Percentiles rank a stretch among this genome's conserved stretches.
Conservation (phyloP, 352 stramenopile species). For the Globisporangium ultimum region DNA sequence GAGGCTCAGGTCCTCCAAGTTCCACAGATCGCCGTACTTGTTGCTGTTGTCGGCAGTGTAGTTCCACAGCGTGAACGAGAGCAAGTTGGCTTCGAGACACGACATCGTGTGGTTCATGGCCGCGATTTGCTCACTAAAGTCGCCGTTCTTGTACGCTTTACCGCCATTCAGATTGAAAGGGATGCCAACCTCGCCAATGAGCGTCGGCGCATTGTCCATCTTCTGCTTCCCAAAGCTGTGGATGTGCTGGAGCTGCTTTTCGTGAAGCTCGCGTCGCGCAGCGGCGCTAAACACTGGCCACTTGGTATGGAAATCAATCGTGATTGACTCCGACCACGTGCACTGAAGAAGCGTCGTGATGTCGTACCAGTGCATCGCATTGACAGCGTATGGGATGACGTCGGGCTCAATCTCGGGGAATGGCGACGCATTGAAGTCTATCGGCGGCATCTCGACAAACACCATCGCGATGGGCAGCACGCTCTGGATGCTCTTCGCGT, state of each 20-base stretch:
- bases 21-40: slow-evolving; percentile 79
- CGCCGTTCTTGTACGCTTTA: slow-evolving; percentile 34
- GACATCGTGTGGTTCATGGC: slow-evolving; percentile 74
- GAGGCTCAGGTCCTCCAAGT: slow-evolving; percentile 83
- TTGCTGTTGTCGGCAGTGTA: slow-evolving; percentile 84
- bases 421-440: slow-evolving; percentile 60
- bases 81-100: slow-evolving; percentile 64
- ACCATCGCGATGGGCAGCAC: slow-evolving; percentile 62
- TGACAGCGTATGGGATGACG: slow-evolving; percentile 64
- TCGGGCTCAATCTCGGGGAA: slow-evolving; percentile 64
- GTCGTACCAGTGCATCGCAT: slow-evolving; percentile 91
- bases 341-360: slow-evolving; percentile 84
- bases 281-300: slow-evolving; percentile 52
- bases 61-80: too few relatives aligned
- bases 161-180: slow-evolving; percentile 66
- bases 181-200: slow-evolving; percentile 74
- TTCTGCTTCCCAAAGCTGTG: slow-evolving; percentile 38
- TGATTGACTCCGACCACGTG: slow-evolving; percentile 66
- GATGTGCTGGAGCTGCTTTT: slow-evolving; percentile 57
- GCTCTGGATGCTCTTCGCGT: slow-evolving; percentile 47
- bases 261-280: slow-evolving; percentile 36
- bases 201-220: slow-evolving; percentile 54
- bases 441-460: slow-evolving; percentile 76
- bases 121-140: slow-evolving; percentile 51
- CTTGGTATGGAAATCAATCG: slow-evolving; percentile 62